phyloP scores from a whole-genome alignment of 2,329 filamentous ascomycete species.

The Pseudopithomyces maydicus region DNA sequence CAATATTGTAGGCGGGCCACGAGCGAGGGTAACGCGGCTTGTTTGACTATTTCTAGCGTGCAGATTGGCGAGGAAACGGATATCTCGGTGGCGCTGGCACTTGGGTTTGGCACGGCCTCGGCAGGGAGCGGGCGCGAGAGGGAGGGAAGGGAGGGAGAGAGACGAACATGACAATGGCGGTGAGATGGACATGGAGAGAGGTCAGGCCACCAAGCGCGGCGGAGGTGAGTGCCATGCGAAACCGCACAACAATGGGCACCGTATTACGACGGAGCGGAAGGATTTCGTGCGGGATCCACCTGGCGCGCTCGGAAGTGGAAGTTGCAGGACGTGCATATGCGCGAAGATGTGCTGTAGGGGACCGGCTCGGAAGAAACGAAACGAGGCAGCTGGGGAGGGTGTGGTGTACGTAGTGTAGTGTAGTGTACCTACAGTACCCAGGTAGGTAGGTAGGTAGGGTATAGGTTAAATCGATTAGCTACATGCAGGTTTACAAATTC shows the following conservation, averaged over 20 bases:
- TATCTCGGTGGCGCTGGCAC: not conserved
- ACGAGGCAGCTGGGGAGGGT: not conserved
- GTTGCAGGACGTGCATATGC: conserved; percentile 6
- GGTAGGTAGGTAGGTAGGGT: no score
- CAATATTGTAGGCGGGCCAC: not conserved
- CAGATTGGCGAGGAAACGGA: conserved; percentile 7
- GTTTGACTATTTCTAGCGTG: not conserved
- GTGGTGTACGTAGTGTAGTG: not conserved
- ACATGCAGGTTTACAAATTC: not conserved
- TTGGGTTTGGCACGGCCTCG: not conserved
- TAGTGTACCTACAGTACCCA: no score
- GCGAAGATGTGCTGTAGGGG: not conserved
- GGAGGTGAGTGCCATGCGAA: not conserved
- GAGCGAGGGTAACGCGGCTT: conserved; percentile 6
- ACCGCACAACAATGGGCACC: not conserved
- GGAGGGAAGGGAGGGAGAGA: no score
- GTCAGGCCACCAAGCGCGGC: conserved; percentile 1
- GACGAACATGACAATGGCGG: conserved; percentile 5
- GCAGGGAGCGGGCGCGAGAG: no score
- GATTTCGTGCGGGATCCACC: conserved; percentile 2
- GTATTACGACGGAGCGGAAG: not conserved
- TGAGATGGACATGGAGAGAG: not conserved
- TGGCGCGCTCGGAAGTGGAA: conserved; percentile 3
- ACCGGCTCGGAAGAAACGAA: not conserved
- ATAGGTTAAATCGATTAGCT: no score